These are phyloP conservation scores for Penicillium bialowiezense DNA, from an alignment of 495 filamentous ascomycete species.

Conservation along the genomic window DNA sequence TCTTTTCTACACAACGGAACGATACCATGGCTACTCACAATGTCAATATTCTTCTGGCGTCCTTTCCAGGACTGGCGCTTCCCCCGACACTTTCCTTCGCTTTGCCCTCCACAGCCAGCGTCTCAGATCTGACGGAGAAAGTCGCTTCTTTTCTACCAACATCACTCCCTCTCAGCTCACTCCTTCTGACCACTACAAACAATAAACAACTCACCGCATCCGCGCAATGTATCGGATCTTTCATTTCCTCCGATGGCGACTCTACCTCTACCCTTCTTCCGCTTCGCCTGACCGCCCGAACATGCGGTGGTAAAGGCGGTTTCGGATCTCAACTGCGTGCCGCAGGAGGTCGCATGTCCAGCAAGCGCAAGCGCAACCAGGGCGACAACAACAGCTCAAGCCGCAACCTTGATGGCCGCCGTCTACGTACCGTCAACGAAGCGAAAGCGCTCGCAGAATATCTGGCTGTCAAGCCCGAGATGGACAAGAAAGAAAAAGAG, in stretches of 20 bases:
- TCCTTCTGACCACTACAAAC: constrained; percentile 78
- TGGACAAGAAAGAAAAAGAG: constrained; percentile 90
- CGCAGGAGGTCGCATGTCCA: constrained; percentile 95
- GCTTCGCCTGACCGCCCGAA: constrained; percentile 68
- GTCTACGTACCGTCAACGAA: constrained; percentile 86
- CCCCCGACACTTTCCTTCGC: constrained; percentile 73
- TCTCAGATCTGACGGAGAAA: constrained; percentile 61
- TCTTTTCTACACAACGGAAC: no score
- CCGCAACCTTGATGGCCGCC: constrained; percentile 88
- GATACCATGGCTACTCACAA: constrained; percentile 37
- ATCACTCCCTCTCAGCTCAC: constrained; percentile 40
- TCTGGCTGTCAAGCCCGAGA: constrained; percentile 91
- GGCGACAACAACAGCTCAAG: constrained; percentile 84
- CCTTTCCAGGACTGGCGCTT: constrained; percentile 77
- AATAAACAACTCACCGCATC: constrained; percentile 62
- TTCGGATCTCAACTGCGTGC: constrained; percentile 97
- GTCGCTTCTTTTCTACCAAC: constrained; percentile 64
- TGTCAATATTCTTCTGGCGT: constrained; percentile 79
- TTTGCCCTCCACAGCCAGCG: constrained; percentile 60
- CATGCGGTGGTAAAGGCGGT: constrained; percentile 92
- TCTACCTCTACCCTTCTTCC: constrained; percentile 68
- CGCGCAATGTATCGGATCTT: constrained; percentile 28
- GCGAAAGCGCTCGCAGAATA: constrained; percentile 95
- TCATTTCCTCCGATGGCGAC: constrained; percentile 24
- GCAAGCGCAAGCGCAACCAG: constrained; percentile 80